Conservation (phyloP, 176 grass and related monocot genomes). For the Elaeis guineensis region DNA sequence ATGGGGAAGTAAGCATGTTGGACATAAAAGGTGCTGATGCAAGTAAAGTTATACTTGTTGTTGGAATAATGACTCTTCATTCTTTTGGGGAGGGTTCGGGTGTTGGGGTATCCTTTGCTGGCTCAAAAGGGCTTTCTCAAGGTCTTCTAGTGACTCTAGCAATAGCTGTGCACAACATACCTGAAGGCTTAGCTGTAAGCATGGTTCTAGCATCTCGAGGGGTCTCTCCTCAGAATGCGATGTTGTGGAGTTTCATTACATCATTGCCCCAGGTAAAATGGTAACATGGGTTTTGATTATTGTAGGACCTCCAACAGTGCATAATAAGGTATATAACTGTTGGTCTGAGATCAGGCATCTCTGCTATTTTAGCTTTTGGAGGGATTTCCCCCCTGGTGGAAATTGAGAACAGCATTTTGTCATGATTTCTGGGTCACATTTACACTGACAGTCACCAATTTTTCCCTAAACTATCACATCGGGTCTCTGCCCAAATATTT, state of each 20-base stretch:
- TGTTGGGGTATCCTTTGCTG: constrained; percentile 97
- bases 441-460: too few relatives aligned
- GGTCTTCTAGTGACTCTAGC: constrained; percentile 89
- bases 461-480: too few relatives aligned
- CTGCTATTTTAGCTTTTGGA: too few relatives aligned
- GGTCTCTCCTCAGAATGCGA: constrained; percentile 82
- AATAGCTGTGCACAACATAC: constrained; percentile 98
- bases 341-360: too few relatives aligned
- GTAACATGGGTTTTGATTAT: constrained; percentile 1
- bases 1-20: constrained; percentile 98
- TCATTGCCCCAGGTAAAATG: constrained; percentile 78
- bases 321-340: too few relatives aligned
- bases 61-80: constrained; percentile 99
- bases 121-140: constrained; percentile 85
- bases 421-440: too few relatives aligned
- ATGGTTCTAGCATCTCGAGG: constrained; percentile 88
- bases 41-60: constrained; percentile 98
- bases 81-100: constrained; percentile 98
- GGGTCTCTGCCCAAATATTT: too few relatives aligned
- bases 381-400: too few relatives aligned
- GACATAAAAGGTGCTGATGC: constrained; percentile 99
- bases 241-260: constrained; percentile 99
- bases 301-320: too few relatives aligned
- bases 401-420: too few relatives aligned
- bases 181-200: constrained; percentile 98